Evolutionary conservation across 345 rosid species (phyloP), one percentile per base, ranked within the genome.

Genomic region (Microthlaspi erraticum): DNA sequence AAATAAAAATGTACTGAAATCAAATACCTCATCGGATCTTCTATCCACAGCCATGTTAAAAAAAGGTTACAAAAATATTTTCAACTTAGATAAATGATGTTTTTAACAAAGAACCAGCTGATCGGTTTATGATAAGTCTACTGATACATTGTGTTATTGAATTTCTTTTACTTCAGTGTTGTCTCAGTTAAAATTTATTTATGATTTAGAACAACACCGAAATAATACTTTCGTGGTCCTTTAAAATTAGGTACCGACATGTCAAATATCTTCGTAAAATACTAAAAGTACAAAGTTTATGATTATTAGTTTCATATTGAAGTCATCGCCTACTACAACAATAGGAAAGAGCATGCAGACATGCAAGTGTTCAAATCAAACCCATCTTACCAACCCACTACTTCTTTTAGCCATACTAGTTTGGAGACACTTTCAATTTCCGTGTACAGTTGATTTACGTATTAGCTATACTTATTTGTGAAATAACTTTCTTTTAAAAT

Each of bases 291-390:
- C 0, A 43, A 39, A 9, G 53, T 29, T 41, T 66, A 20, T 55
- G 58, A 64, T 64, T 64, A 14, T 50, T 50, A 12, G 36, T 34
- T 37, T 50, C 34, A 53, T 26, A 53, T 53, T 65, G 51, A 38
- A 52, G 60, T 39, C 51, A 41, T 53, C 71, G 52, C 31, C 52
- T 26, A 41, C 60, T 39, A 10, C 41, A 11, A 53, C 41, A 41
- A 53, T 52, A 50, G 63, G 37, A 45, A 63, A 55, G 49, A 26
- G 49, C 57, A 64, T 64, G 34, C 18, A 64, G 65, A 54, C 62
- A 53, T 64, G 70, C 64, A 72, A 72, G 13, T 52, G 55, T 5
- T 61, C 4, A 52, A 10, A 52, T 61, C 52, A n/a, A 43, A 49
- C 7, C 14, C 23, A 59, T 59, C 60, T 49, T 42, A 61, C 75